Conservation (phyloP, 768 basidiomycete genomes). For the Cystobasidiopsis lactophilus region DNA sequence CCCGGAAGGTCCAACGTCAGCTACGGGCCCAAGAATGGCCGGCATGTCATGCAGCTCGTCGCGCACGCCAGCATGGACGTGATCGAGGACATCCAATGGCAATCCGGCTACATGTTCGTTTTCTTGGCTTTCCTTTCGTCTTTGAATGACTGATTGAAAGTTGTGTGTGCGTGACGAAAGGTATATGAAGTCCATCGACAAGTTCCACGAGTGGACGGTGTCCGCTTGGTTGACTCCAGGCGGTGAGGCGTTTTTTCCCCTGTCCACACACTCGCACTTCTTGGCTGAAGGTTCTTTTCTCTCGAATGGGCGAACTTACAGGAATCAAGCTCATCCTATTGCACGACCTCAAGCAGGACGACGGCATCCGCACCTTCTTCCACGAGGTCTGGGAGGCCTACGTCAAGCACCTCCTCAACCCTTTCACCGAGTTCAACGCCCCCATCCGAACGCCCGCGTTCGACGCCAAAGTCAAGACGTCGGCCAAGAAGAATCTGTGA, state of each 20-base stretch:
- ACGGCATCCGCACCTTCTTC: constrained; percentile 80
- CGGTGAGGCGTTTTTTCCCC: constrained; percentile 43
- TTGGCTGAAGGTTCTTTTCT: too few relatives aligned
- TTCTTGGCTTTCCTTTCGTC: not conserved
- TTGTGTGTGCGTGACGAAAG: constrained; percentile 27
- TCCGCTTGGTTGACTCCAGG: constrained; percentile 89
- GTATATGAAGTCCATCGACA: constrained; percentile 87
- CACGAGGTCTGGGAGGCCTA: constrained; percentile 93
- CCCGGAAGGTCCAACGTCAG: constrained; percentile 5
- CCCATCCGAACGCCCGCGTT: constrained; percentile 57
- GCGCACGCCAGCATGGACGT: constrained; percentile 89
- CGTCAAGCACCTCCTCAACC: constrained; percentile 81
- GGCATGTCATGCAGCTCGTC: constrained; percentile 93
- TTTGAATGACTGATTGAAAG: not conserved
- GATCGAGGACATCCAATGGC: constrained; percentile 76
- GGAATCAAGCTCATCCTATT: constrained; percentile 88
- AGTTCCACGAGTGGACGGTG: constrained; percentile 96
- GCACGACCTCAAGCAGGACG: constrained; percentile 91
- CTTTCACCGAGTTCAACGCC: constrained; percentile 85
- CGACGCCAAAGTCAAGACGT: constrained; percentile 58
- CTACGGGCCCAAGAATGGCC: constrained; percentile 16
- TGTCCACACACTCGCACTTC: too few relatives aligned
- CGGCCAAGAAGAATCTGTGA: constrained; percentile 60
- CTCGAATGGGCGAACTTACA: constrained; percentile 22
- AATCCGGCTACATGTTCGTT: constrained; percentile 33